Evolutionary conservation across 2,329 filamentous ascomycete genomes (phyloP), one percentile per base, ranked within the genome.

Genomic region (Cladorrhinum sp.): DNA sequence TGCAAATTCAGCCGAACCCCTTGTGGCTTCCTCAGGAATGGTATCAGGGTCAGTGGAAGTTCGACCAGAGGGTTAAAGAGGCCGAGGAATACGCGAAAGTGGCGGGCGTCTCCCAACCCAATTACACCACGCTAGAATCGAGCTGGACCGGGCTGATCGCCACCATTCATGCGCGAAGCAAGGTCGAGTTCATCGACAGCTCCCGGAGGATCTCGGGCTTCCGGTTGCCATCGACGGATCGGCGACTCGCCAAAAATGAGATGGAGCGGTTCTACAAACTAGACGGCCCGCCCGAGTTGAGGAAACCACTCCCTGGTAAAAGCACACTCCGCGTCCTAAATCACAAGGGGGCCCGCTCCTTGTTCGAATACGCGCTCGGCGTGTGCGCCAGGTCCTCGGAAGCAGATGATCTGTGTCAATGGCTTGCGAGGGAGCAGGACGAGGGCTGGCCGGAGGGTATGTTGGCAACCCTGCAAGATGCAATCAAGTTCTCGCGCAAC

Each of bases 1-100:
- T 90, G n/a, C 77, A 76, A 24, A 66, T 87, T 2, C 80, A 85
- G 58, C 87, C 87, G 0, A 91, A 91, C 67, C 84, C 84, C 0
- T 86, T 89, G 62, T 75, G 81, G 62, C 10, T 45, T n/a, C 16
- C n/a, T 12, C 3, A 45, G 41, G 41, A 18, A 5, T 45, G 41
- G 41, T 22, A 45, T 12, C 6, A 45, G 16, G 16, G n/a, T 12
- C n/a, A 7, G 8, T 3, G 18, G n/a, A 12, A 18, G n/a, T 45
- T 45, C 20, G n/a, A 18, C 3, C 16, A 45, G 10, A 18, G 41
- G 10, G n/a, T 45, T 10, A 8, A 5, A 3, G n/a, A 45, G n/a
- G 41, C 41, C 41, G 20, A 45, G 62, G 65, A 27, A 29, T 1
- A 7, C 58, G 27, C 22, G 65, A 56, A 51, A 60, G 64, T 62